phyloP scores from a whole-genome alignment of 495 filamentous ascomycete genomes.

The Penicillium angulare region DNA sequence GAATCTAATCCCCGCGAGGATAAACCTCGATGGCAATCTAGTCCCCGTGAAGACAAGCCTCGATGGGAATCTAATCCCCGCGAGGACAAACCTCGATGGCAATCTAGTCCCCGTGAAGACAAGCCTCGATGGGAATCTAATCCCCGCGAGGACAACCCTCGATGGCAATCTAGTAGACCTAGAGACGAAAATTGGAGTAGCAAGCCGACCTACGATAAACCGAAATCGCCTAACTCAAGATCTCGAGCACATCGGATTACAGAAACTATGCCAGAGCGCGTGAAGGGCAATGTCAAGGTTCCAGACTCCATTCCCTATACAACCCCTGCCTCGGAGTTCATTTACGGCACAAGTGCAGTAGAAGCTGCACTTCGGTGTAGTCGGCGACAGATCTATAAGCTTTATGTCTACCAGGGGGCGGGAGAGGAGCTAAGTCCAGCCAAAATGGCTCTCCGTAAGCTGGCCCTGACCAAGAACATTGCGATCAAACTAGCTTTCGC shows the following conservation, averaged over 20 bases:
- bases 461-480: conserved; percentile 59
- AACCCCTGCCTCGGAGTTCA: conserved; percentile 83
- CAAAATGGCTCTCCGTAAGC: conserved; percentile 50
- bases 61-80: too few relatives aligned
- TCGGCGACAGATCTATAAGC: conserved; percentile 73
- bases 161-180: too few relatives aligned
- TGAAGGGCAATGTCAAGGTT: conserved; percentile 37
- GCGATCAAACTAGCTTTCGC: conserved; percentile 50
- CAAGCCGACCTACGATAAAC: too few relatives aligned
- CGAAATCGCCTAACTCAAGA: conserved; percentile 4
- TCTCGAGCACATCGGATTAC: conserved; percentile 25
- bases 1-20: too few relatives aligned
- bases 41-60: too few relatives aligned
- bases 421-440: conserved; percentile 39
- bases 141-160: too few relatives aligned
- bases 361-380: conserved; percentile 70
- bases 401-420: conserved; percentile 65
- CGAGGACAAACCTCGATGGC: too few relatives aligned
- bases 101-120: too few relatives aligned
- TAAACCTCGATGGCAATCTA: too few relatives aligned
- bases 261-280: conserved; percentile 34
- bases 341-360: conserved; percentile 83
- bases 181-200: too few relatives aligned
- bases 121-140: too few relatives aligned
- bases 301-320: conserved; percentile 72